A percentile compares a stretch with the other conserved stretches of the same genome.
Evolutionary conservation across 192 early-diverging fungal species (phyloP).

Genomic region (Backusella morwellensis): DNA sequence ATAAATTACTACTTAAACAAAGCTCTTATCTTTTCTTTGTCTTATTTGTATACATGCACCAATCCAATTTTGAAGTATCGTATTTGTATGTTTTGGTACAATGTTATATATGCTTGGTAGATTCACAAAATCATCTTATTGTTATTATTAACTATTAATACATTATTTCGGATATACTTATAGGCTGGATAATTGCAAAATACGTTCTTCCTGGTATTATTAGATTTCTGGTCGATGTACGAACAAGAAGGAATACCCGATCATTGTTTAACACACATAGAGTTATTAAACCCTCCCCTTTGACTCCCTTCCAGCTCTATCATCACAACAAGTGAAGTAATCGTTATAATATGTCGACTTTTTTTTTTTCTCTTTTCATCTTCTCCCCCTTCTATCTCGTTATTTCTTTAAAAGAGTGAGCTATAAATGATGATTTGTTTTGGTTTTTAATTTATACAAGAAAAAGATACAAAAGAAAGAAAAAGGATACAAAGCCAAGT

Average conservation of each 20-base stretch:
- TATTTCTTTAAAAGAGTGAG: background rate
- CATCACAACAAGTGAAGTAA: background rate
- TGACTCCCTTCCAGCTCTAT: background rate
- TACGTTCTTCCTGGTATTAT: background rate
- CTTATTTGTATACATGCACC: background rate
- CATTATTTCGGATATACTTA: background rate
- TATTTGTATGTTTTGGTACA: background rate
- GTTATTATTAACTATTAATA: too few species aligned
- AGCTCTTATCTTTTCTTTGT: background rate
- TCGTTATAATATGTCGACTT: background rate
- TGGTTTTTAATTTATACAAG: background rate
- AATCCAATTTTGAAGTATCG: background rate
- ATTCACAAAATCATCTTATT: background rate
- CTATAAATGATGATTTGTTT: background rate
- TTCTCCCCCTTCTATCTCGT: background rate
- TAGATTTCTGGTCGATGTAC: background rate
- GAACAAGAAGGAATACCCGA: background rate
- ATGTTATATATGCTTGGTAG: too few species aligned
- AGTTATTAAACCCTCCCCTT: slow-evolving; percentile 1
- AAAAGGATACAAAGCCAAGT: background rate
- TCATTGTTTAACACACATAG: slow-evolving; percentile 3
- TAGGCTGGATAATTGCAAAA: background rate
- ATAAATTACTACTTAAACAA: background rate
- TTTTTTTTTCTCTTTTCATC: background rate
- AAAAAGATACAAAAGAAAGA: background rate